phyloP scores from a whole-genome alignment of 345 rosid species.

The Aquilaria sinensis region DNA sequence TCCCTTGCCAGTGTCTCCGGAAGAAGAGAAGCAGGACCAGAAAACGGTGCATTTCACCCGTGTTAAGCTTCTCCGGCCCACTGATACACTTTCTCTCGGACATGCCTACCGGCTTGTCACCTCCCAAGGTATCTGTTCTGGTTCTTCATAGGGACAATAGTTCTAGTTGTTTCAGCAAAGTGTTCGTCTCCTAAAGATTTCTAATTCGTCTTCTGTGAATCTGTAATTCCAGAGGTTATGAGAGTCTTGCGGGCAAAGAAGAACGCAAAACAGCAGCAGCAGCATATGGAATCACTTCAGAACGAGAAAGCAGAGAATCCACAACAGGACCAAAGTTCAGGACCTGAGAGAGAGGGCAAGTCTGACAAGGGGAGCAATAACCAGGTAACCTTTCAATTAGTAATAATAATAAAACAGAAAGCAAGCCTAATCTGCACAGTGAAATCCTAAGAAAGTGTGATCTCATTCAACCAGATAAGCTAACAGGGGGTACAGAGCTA shows the following conservation, averaged over 20 bases:
- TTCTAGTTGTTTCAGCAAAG: no score
- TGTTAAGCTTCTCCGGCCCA: constrained; percentile 86
- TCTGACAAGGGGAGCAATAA: constrained; percentile 12
- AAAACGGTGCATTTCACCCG: constrained; percentile 59
- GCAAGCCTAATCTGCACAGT: not conserved
- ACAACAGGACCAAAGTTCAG: constrained; percentile 24
- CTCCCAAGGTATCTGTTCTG: constrained; percentile 55
- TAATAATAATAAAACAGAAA: not conserved
- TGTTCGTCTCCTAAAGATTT: not conserved
- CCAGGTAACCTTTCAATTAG: constrained; percentile 17
- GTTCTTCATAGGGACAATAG: no score
- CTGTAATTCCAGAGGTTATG: constrained; percentile 60
- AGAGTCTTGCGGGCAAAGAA: constrained; percentile 81
- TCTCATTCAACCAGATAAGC: no score
- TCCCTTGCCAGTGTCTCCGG: constrained; percentile 50
- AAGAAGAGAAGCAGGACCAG: constrained; percentile 14
- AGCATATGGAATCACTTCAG: constrained; percentile 39
- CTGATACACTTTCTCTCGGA: constrained; percentile 76
- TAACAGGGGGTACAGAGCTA: no score
- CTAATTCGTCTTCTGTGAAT: not conserved
- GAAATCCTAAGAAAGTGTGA: no score
- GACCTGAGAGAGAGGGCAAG: constrained; percentile 19
- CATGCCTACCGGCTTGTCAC: constrained; percentile 94
- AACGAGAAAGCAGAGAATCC: constrained; percentile 30
- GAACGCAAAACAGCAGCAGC: constrained; percentile 57